Evolutionary conservation across 2,329 filamentous ascomycete species (phyloP), one percentile per base, ranked within the genome.

Genomic region (Pseudocercospora macadamiae): DNA sequence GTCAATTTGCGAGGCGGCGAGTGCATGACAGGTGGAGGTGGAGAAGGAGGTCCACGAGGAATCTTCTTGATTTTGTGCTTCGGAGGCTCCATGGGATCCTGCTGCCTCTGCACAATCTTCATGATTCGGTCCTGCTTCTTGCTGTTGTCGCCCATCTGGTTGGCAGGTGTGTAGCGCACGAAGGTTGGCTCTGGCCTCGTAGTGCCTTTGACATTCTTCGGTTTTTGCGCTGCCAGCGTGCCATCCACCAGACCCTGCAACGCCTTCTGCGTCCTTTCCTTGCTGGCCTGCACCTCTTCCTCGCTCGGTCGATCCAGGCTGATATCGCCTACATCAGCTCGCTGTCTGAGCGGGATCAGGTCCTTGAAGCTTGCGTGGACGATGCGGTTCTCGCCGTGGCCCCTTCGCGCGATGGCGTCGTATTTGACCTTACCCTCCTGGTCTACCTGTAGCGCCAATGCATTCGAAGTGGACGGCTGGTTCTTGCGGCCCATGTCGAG

Each of bases 31-130:
- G 95, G 95, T 14, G 95, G 91, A 1, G 95, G 95, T 2, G 95
- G 95, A 51, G 89, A 95, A 0, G 93, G 93, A 8, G 95, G 93
- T 32, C 93, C 93, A 68, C 91, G 86, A 8, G 93, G 93, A 58
- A 99, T 96, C 79, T 97, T 96, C 82, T 97, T 97, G 79, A 97
- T 91, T 77, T 97, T 97, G 80, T 97, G 97, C 71, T 97, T 97
- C 1, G 95, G 93, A 1, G 95, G 95, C 72, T 97, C 93, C 89
- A 97, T 90, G 0, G 95, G 95, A 76, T 99, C 95, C 66, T 89
- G 84, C 74, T 97, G 93, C 56, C 91, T 84, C 75, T 97, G 91
- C 34, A 97, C 91, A 76, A 99, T 97, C 81, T 97, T 97, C 86
- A 99, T 96, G 65, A 99, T 96, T 12, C 95, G 88, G 70, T 97